Percentiles rank a stretch among this genome's conserved stretches.
Conservation (phyloP, 164 flowering plant genomes). For the Piper betle region DNA sequence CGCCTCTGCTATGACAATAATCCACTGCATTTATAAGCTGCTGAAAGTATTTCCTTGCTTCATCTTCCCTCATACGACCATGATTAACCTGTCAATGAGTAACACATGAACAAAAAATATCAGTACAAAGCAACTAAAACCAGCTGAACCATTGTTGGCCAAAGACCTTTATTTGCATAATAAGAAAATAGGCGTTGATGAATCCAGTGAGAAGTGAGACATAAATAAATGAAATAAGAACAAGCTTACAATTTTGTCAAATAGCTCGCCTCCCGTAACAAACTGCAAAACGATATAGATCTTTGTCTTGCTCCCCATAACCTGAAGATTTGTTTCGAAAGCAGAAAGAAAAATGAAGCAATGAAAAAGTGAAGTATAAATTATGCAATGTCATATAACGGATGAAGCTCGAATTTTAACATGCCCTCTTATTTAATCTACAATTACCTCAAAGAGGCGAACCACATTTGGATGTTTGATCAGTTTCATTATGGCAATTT, state of each 20-base stretch:
- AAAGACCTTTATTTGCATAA: too few relatives aligned
- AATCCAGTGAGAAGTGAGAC: neutral
- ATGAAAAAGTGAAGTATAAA: too few relatives aligned
- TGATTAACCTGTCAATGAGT: constrained; percentile 39
- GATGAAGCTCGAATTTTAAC: neutral
- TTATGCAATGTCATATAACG: neutral
- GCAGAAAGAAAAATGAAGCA: neutral
- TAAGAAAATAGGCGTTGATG: neutral
- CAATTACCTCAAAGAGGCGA: constrained; percentile 55
- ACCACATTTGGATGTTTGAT: constrained; percentile 93
- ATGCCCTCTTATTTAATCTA: neutral
- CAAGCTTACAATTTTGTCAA: constrained; percentile 68
- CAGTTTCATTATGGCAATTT: constrained; percentile 81
- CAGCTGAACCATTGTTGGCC: neutral
- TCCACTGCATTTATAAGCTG: constrained; percentile 86
- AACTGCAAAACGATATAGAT: constrained; percentile 74
- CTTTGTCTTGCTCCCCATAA: constrained; percentile 88
- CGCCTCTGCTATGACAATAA: constrained; percentile 91
- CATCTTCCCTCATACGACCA: constrained; percentile 77
- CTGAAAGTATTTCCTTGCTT: constrained; percentile 69
- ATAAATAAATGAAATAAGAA: neutral
- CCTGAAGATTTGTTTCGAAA: constrained; percentile 25
- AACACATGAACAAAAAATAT: neutral
- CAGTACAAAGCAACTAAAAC: neutral
- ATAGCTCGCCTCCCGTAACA: constrained; percentile 83